These are phyloP conservation scores for Aspergillus pseudoviridinutans DNA, from an alignment of 2,329 filamentous ascomycete genomes.

Conservation along the genomic window DNA sequence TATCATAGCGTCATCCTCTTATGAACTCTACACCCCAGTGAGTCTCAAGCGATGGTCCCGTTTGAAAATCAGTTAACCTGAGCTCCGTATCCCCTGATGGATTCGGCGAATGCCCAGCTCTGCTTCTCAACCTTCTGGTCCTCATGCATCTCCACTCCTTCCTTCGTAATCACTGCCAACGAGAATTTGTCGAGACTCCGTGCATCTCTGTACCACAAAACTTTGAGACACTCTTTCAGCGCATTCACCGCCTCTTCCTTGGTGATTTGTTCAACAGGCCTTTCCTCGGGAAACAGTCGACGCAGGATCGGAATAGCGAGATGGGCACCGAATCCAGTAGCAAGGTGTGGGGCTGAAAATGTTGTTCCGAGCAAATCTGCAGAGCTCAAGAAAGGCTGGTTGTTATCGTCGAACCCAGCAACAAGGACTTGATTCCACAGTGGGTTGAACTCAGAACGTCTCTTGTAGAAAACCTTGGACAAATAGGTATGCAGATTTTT, in stretches of 20 bases:
- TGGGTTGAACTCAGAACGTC: constrained; percentile 92
- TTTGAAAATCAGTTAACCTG: constrained; percentile 53
- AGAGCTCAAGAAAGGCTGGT: constrained; percentile 82
- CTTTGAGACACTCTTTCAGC: constrained; percentile 95
- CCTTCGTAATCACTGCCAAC: constrained; percentile 82
- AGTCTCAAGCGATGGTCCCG: constrained; percentile 32
- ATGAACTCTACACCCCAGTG: not conserved
- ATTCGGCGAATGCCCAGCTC: constrained; percentile 97
- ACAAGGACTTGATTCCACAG: constrained; percentile 96
- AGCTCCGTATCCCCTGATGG: constrained; percentile 91
- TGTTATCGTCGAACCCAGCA: constrained; percentile 75
- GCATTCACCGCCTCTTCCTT: constrained; percentile 75
- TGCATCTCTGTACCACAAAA: constrained; percentile 94
- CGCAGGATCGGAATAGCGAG: constrained; percentile 90
- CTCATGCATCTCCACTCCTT: constrained; percentile 80
- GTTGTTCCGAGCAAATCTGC: constrained; percentile 92
- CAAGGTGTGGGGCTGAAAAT: constrained; percentile 80
- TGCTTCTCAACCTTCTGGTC: constrained; percentile 86
- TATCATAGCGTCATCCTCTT: not conserved
- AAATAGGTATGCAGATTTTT: constrained; percentile 97
- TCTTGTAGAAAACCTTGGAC: constrained; percentile 90
- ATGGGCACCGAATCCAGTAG: constrained; percentile 90
- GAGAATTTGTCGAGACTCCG: constrained; percentile 88
- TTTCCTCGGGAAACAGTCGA: constrained; percentile 78
- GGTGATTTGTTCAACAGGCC: constrained; percentile 64